These are phyloP conservation scores for Penicillium psychrofluorescens DNA, from an alignment of 495 filamentous ascomycete genomes.

Conservation along the genomic window DNA sequence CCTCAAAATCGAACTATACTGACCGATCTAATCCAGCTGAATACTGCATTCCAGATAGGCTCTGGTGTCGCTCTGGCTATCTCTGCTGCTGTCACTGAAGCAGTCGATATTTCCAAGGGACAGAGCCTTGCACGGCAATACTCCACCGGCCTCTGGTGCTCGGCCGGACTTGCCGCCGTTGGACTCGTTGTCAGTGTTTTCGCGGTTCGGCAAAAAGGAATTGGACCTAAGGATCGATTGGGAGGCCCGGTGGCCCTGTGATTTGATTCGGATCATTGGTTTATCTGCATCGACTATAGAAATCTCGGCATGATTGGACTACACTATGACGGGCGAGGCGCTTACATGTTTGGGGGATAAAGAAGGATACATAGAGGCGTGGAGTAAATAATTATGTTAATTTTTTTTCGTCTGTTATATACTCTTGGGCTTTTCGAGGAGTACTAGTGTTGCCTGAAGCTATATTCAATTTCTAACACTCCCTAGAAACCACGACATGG, in stretches of 20 bases:
- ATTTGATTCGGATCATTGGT: background rate
- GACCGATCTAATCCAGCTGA: constrained; percentile 13
- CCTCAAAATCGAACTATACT: background rate
- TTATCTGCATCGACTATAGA: background rate
- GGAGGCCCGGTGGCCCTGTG: constrained; percentile 18
- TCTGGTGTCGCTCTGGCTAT: constrained; percentile 30
- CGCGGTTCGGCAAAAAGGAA: constrained; percentile 21
- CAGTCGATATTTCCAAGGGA: constrained; percentile 24
- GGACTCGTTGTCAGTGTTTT: constrained; percentile 22
- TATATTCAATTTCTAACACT: too few relatives aligned
- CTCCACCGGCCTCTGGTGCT: constrained; percentile 31
- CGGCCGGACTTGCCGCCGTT: constrained; percentile 22
- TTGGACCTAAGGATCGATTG: constrained; percentile 20
- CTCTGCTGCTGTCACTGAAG: constrained; percentile 27
- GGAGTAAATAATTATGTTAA: too few relatives aligned
- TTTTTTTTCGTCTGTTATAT: too few relatives aligned
- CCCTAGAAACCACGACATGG: too few relatives aligned
- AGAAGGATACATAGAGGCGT: too few relatives aligned
- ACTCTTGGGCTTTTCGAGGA: too few relatives aligned
- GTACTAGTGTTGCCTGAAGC: too few relatives aligned
- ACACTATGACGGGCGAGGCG: too few relatives aligned
- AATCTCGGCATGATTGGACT: too few relatives aligned
- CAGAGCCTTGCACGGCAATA: constrained; percentile 25
- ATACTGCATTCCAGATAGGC: constrained; percentile 33
- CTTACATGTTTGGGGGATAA: too few relatives aligned